Conservation (phyloP, 2,329 filamentous ascomycete genomes). For the Coniochaeta sp. region DNA sequence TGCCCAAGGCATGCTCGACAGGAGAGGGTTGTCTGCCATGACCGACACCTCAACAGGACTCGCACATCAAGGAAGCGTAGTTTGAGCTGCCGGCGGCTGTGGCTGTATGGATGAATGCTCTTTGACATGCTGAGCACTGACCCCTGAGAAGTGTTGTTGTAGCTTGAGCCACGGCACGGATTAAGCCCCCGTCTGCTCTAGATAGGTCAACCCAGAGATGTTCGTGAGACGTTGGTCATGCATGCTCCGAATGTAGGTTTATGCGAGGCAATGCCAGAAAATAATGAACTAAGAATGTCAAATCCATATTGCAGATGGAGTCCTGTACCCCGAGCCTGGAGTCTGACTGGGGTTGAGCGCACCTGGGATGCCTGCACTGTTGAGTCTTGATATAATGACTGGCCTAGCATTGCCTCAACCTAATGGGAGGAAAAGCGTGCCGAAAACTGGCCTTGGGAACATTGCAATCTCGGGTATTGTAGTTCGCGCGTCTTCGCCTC, state of each 20-base stretch:
- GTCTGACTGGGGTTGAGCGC: background rate
- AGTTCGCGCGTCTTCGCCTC: background rate
- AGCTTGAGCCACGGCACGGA: too few relatives aligned
- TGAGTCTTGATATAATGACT: background rate
- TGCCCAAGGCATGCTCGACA: background rate
- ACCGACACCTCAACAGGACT: background rate
- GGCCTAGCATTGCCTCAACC: background rate
- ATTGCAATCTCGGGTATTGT: background rate
- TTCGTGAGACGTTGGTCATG: too few relatives aligned
- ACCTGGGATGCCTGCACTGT: background rate
- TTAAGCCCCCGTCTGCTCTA: too few relatives aligned
- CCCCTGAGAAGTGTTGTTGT: too few relatives aligned
- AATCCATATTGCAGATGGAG: background rate
- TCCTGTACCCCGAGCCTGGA: background rate
- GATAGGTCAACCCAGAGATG: too few relatives aligned
- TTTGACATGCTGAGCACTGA: too few relatives aligned
- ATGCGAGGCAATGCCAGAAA: too few relatives aligned
- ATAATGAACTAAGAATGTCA: background rate
- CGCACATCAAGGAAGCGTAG: background rate
- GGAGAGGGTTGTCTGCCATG: background rate
- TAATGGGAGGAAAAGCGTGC: background rate
- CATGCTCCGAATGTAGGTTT: too few relatives aligned
- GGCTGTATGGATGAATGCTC: too few relatives aligned
- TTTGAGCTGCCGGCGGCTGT: background rate
- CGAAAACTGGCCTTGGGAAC: too few relatives aligned